These are phyloP conservation scores for Botrytis cinerea DNA, from an alignment of 2,329 filamentous ascomycete species.

Conservation along the genomic window DNA sequence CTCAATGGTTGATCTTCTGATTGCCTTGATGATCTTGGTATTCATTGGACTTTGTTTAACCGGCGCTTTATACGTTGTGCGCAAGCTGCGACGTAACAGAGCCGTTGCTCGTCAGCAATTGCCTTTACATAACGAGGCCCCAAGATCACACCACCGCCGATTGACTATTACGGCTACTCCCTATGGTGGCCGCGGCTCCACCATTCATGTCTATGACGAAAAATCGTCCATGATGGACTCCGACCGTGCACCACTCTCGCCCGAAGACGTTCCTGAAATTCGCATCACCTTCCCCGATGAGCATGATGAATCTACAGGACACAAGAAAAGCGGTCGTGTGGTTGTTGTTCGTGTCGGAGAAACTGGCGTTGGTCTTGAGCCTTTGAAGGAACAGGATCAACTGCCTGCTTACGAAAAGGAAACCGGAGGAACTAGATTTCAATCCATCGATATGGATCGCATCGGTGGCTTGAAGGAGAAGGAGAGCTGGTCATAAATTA, in stretches of 20 bases:
- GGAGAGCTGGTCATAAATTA: conserved; percentile 39
- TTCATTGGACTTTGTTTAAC: conserved; percentile 70
- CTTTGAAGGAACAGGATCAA: conserved; percentile 71
- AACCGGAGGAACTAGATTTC: conserved; percentile 71
- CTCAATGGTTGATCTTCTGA: conserved; percentile 73
- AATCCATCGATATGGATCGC: conserved; percentile 90
- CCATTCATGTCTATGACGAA: conserved; percentile 76
- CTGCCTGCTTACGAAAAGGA: conserved; percentile 89
- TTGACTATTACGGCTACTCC: conserved; percentile 56
- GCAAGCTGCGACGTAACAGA: conserved; percentile 59
- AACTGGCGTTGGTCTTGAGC: conserved; percentile 83
- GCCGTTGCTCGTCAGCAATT: conserved; percentile 55
- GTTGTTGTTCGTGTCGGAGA: conserved; percentile 92
- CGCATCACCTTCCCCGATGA: conserved; percentile 98
- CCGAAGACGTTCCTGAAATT: conserved; percentile 89
- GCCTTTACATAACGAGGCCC: conserved; percentile 66
- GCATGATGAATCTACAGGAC: conserved; percentile 76
- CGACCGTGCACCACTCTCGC: conserved; percentile 72
- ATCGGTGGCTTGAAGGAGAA: conserved; percentile 96
- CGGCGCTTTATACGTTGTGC: conserved; percentile 70
- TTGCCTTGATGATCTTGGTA: conserved; percentile 76
- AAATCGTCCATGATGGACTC: conserved; percentile 78
- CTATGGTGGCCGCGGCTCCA: conserved; percentile 57
- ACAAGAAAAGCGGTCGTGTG: conserved; percentile 79
- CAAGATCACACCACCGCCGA: conserved; percentile 52